These are phyloP conservation scores for Xylaria grammica DNA, from an alignment of 495 filamentous ascomycete species.

Conservation along the genomic window DNA sequence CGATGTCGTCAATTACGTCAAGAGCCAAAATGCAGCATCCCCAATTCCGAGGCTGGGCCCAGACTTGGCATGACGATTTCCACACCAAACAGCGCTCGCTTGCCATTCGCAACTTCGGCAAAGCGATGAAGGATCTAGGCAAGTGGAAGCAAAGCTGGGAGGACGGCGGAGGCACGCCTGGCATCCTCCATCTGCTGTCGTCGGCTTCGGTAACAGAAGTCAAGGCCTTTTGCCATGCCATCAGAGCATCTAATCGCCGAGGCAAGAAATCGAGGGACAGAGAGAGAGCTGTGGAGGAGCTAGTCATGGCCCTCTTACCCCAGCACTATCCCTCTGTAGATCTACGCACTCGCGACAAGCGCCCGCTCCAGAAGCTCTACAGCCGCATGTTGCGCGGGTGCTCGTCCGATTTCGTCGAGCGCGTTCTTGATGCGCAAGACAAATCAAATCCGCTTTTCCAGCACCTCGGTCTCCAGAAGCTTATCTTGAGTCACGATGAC, in stretches of 20 bases:
- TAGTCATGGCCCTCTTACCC: slow-evolving; percentile 28
- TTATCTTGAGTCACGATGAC: slow-evolving; percentile 21
- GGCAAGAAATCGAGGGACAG: slow-evolving; percentile 19
- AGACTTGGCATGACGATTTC: slow-evolving; percentile 13
- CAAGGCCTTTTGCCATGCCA: slow-evolving; percentile 23
- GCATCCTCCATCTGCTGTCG: slow-evolving; percentile 27
- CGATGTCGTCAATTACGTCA: not conserved
- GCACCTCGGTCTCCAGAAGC: not conserved
- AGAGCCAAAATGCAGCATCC: slow-evolving; percentile 11
- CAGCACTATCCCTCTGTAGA: slow-evolving; percentile 27
- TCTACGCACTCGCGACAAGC: slow-evolving; percentile 29
- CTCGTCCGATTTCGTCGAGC: slow-evolving; percentile 26
- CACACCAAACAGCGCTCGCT: slow-evolving; percentile 14
- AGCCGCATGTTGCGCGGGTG: slow-evolving; percentile 27
- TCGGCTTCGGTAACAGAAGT: slow-evolving; percentile 28
- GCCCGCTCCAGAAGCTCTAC: slow-evolving; percentile 28
- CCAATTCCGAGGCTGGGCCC: slow-evolving; percentile 19
- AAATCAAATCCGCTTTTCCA: slow-evolving; percentile 28
- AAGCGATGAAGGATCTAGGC: slow-evolving; percentile 21
- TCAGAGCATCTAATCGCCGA: slow-evolving; percentile 25
- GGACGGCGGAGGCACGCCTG: slow-evolving; percentile 24
- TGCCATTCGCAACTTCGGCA: slow-evolving; percentile 27
- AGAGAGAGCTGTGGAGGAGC: slow-evolving; percentile 26
- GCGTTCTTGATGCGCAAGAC: slow-evolving; percentile 28
- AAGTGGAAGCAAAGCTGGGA: slow-evolving; percentile 27